These are phyloP conservation scores for Olyra latifolia DNA, from an alignment of 176 grass and related monocot species.

Conservation along the genomic window DNA sequence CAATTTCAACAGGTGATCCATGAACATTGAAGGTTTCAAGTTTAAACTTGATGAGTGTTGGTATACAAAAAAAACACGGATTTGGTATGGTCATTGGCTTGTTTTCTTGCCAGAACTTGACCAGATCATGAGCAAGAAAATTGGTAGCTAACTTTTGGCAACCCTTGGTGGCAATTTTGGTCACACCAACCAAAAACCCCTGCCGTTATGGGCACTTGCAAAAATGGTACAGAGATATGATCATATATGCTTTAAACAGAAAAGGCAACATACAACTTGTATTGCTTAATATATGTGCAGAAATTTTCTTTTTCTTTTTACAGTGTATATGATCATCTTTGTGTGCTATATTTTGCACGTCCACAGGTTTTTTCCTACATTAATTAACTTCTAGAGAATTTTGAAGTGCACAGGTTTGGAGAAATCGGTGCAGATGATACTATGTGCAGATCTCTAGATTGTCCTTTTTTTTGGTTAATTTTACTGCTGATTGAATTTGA, in stretches of 20 bases:
- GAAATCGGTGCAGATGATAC: background rate
- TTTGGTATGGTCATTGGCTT: background rate
- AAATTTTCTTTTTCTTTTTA: background rate
- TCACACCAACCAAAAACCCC: background rate
- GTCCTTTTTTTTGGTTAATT: slow-evolving; percentile 17
- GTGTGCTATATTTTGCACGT: background rate
- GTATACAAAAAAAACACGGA: too few species aligned
- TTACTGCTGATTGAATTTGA: slow-evolving; percentile 4
- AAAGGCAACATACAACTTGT: background rate
- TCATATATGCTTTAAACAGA: background rate
- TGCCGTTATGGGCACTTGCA: background rate
- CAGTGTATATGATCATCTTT: background rate
- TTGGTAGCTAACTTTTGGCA: background rate
- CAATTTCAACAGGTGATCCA: too few species aligned
- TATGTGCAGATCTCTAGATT: slow-evolving; percentile 2
- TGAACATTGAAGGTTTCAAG: too few species aligned
- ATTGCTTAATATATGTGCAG: background rate
- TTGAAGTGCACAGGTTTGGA: slow-evolving; percentile 9
- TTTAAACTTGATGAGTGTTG: too few species aligned
- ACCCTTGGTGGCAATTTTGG: background rate
- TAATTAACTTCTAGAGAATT: background rate
- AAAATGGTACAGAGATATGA: background rate
- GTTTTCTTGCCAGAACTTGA: background rate
- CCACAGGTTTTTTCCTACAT: background rate
- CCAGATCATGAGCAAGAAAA: background rate